Evolutionary conservation across 495 filamentous ascomycete species (phyloP), one percentile per base, ranked within the genome.

Genomic region (Recurvomyces mirabilis): DNA sequence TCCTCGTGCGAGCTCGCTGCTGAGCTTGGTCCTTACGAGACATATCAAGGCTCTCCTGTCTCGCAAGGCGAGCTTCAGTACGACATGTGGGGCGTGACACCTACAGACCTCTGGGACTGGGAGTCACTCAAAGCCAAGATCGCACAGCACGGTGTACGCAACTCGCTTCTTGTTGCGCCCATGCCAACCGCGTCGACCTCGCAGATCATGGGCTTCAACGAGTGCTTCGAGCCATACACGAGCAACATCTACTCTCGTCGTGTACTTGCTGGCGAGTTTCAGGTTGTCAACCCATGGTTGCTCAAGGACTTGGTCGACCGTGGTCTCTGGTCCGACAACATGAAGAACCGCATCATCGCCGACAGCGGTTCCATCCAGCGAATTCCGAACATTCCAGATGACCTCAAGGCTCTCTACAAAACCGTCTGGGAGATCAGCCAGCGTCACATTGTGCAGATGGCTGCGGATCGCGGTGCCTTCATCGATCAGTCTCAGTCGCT

Each of bases 401-500:
- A 96, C 52, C 83, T 94, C 75, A 98, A 96, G 72, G 75, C 82
- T 7, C 75, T 98, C 12, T 98, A 98, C 77, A 98, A 98, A 77
- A 98, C 91, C 18, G 91, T 98, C 14, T 98, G 91, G 91, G 91
- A 98, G 61, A 94, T 98, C 53, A 89, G 84, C n/a, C 91, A 98
- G 69, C 84, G 84, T 44, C 83, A 75, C 24, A 86, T 98, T 53
- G 74, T 98, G 28, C 82, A 95, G 69, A 95, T 98, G 89, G 87
- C 91, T 41, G 91, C 91, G 38, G 91, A 98, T 62, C 87, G 91
- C 62, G 91, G 91, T 63, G 91, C 91, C 25, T 98, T 83, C 70
- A 94, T 98, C 61, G 91, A 98, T 58, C 91, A 98, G 71, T 94
- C 87, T 23, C 91, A 98, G 65, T 95, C 89, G 13, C 77, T 98